Evolutionary conservation across 257 asterid genomes (phyloP), one percentile per base, ranked within the genome.

Genomic region (Voacanga thouarsii): DNA sequence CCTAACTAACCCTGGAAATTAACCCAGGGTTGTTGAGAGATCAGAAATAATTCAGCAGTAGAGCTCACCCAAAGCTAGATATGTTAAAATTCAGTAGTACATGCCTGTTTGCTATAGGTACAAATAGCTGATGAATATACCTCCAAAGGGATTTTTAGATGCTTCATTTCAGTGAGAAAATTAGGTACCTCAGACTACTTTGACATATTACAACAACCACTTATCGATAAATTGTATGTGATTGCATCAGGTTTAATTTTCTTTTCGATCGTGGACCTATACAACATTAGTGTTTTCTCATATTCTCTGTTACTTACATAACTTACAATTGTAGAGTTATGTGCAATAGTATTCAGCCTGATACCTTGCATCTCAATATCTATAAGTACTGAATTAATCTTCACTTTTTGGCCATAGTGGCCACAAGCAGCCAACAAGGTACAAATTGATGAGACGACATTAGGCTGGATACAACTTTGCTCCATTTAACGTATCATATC

Each of bases 121-220:
- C 97, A 89, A 69, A 95, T 93, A 66, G 92, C 97, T 50, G 98
- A 95, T 69, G 99, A 95, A 86, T 84, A 93, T 60, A 90, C 96
- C 84, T 95, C 99, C 85, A 85, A 77, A 72, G 94, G 92, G 83
- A 93, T 86, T 78, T 85, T 88, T 76, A 88, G 83, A 78, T 83
- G 86, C 83, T 84, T 87, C 98, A 93, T 90, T 80, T 95, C 97
- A 83, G 43, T 82, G 77, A 95, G 90, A 87, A 91, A 86, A 45
- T 84, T 89, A 37, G 93, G 82, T 63, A 98, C 99, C 75, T 93
- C 97, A 23, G 80, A 47, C 80, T 86, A 91, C 83, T 85, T 93
- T 23, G 97, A 95, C 94, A 90, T 88, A 89, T 93, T 92, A 91
- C 97, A 95, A 73, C 92, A 88, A 41, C 98, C 97, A 84, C 94